Evolutionary conservation across 257 asterid genomes (phyloP), one percentile per base, ranked within the genome.

Genomic region (Rhazya stricta): DNA sequence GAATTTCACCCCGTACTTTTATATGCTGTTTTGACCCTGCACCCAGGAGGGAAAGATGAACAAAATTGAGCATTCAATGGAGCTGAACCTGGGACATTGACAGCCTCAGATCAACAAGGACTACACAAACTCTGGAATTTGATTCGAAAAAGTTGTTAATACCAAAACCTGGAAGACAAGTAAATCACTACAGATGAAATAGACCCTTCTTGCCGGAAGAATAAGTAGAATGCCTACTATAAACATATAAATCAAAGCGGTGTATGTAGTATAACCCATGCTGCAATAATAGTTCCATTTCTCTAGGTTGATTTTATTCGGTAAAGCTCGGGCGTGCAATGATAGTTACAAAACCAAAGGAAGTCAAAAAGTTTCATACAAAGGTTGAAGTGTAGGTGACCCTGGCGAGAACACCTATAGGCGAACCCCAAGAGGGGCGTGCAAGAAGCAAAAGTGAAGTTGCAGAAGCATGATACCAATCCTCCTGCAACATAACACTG

Each of bases 1-100:
- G 88, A 79, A 93, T 91, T 85, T 93, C 98, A 53, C 98, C 98
- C 84, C 91, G 98, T 83, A 80, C 95, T 85, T 84, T 80, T 74
- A 83, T 75, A 79, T 93, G 98, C 76, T 93, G 97, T 81, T 85
- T 88, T 41, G 96, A 90, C 78, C 91, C 97, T 93, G 90, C 58
- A 62, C 46, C 76, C 63, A 82, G 43, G 19, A 42, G 79, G 43
- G 19, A 42, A 19, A 53, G 21, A 42, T 16, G 13, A 65, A 70
- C 37, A 36, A 32, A 27, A 12, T 18, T 12, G 23, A 48, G 27
- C 25, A 30, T 46, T 45, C 58, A 53, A 50, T 30, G 8, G 29
- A 66, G 65, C 12, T 50, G 15, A 11, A 39, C 57, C 19, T 7
- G 34, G 8, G 11, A 15, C 21, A 41, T 42, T 61, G 13, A 51